Evolutionary conservation across 2,329 filamentous ascomycete species (phyloP), one percentile per base, ranked within the genome.

Genomic region (Talaromyces marneffei): DNA sequence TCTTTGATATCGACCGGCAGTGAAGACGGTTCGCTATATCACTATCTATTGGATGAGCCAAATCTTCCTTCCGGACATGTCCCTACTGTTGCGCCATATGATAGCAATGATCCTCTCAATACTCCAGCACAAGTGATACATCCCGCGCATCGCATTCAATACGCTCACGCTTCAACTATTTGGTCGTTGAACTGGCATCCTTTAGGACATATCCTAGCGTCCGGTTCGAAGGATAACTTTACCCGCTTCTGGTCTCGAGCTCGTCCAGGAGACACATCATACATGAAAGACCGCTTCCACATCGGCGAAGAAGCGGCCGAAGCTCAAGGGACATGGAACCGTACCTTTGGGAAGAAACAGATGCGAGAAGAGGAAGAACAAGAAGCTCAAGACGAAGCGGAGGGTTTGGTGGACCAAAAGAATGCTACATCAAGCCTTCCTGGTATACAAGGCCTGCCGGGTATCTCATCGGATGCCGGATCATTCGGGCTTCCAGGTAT

Each of bases 171-270:
- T 67, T 95, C 92, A 72, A 91, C 92, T 18, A 94, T 99, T 66
- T 99, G 94, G 94, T 96, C 92, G 18, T 83, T 99, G 55, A 92
- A 97, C 78, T 99, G 94, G 92, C 94, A 99, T 72, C 94, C 94
- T 0, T 82, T 97, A 0, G 94, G 94, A 29, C 94, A 99, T 71
- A 93, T 99, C 65, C 84, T 99, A 7, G 92, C 92, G 0, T 96
- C 93, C 1, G 94, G 94, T 12, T 96, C 92, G 10, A 97, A 99
- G 74, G 94, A 99, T 74, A 88, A 94, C 42, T 92, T 96, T 64
- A 97, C 94, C 2, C 87, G 94, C 53, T 99, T 99, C 79, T 99
- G 94, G 94, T 92, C 92, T 3, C 87, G 94, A 44, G 86, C 91
- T 16, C 83, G 94, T 53, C 94, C 94, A 1, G 94, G 94, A 54